Conservation (phyloP, 768 basidiomycete species). For the Boletus speciosus region DNA sequence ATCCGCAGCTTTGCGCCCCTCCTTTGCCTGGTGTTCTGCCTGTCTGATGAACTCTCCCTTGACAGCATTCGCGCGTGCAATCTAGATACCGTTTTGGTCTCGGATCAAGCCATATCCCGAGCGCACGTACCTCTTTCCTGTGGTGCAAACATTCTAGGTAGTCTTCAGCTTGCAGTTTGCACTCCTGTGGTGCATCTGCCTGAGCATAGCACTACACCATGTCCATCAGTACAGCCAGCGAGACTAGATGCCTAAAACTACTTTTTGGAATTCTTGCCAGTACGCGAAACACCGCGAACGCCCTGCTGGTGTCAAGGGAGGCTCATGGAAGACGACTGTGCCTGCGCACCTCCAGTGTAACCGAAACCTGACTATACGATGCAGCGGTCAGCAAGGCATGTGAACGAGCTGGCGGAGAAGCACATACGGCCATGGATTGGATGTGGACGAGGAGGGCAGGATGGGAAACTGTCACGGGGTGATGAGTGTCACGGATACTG, state of each 20-base stretch:
- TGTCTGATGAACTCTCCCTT: slow-evolving; percentile 70
- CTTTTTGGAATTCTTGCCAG: slow-evolving; percentile 89
- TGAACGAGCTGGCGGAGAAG: not conserved
- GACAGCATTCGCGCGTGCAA: slow-evolving; percentile 63
- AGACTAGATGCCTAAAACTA: slow-evolving; percentile 18
- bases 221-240: slow-evolving; percentile 7
- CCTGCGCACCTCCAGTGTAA: slow-evolving; percentile 54
- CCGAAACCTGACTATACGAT: slow-evolving; percentile 57
- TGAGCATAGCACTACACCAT: slow-evolving; percentile 73
- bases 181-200: slow-evolving; percentile 71
- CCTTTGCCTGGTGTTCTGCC: slow-evolving; percentile 59
- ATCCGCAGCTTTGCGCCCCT: slow-evolving; percentile 69
- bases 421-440: slow-evolving; percentile 39
- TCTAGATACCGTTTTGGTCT: slow-evolving; percentile 34
- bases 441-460: slow-evolving; percentile 1
- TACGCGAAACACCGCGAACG: slow-evolving; percentile 83
- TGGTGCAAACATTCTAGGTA: slow-evolving; percentile 92
- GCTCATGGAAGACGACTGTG: not conserved
- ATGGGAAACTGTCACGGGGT: slow-evolving; percentile 16
- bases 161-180: slow-evolving; percentile 70
- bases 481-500: slow-evolving; percentile 11
- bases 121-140: slow-evolving; percentile 70
- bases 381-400: slow-evolving; percentile 10
- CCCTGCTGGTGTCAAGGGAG: slow-evolving; percentile 42
- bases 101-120: not conserved